These are phyloP conservation scores for Geotrichum citri-aurantii DNA, from an alignment of 1,139 yeast genomes.

Conservation along the genomic window DNA sequence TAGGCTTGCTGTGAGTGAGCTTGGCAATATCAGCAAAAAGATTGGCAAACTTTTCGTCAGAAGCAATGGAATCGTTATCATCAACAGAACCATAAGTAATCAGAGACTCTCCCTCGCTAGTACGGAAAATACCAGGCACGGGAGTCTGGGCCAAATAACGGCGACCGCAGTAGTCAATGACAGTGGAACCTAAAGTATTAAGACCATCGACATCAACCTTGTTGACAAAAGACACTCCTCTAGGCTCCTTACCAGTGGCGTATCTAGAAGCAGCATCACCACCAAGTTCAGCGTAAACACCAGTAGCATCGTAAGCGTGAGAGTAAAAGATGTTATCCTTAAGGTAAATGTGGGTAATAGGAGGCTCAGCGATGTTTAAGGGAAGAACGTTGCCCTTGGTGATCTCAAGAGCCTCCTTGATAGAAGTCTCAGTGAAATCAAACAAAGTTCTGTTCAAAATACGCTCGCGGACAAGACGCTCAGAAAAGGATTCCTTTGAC, in stretches of 20 bases:
- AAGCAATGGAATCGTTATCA: slow-evolving; percentile 46
- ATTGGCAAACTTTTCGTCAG: slow-evolving; percentile 47
- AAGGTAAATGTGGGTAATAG: slow-evolving; percentile 57
- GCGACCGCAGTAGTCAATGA: slow-evolving; percentile 85
- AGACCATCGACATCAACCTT: slow-evolving; percentile 59
- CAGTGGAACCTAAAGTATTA: slow-evolving; percentile 67
- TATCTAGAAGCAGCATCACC: slow-evolving; percentile 85
- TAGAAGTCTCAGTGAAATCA: slow-evolving; percentile 73
- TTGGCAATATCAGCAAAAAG: slow-evolving; percentile 61
- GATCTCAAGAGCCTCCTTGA: slow-evolving; percentile 72
- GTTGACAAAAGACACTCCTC: slow-evolving; percentile 64
- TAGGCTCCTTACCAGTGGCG: slow-evolving; percentile 72
- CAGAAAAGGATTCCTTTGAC: slow-evolving; percentile 50
- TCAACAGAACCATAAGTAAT: slow-evolving; percentile 73
- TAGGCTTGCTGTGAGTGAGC: slow-evolving; percentile 72
- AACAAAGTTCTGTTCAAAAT: slow-evolving; percentile 63
- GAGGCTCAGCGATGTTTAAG: slow-evolving; percentile 69
- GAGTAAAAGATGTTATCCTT: slow-evolving; percentile 86
- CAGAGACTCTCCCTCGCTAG: slow-evolving; percentile 41
- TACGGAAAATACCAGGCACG: slow-evolving; percentile 88
- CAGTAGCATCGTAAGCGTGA: slow-evolving; percentile 67
- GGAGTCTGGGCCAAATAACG: slow-evolving; percentile 53
- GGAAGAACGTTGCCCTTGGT: slow-evolving; percentile 69
- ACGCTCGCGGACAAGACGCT: slow-evolving; percentile 71
- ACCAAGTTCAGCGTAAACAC: slow-evolving; percentile 59